Base-by-base conservation (phyloP, 2,329 filamentous ascomycete species). In the Aureobasidium zeae region DNA sequence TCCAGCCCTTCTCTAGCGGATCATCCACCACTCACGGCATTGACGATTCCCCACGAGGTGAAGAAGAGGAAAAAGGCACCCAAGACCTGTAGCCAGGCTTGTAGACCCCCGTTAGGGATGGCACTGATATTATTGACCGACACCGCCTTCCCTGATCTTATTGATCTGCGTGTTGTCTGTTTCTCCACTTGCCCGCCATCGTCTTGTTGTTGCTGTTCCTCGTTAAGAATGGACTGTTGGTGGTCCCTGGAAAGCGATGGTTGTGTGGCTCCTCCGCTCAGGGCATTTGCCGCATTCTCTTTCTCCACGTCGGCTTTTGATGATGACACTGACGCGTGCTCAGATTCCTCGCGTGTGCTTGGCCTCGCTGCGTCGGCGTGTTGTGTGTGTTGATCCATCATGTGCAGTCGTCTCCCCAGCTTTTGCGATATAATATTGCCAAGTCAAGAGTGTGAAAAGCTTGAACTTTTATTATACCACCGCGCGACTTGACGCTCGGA, bases 81-180 rank as follows among this genome's bases (percentile, higher is more conserved):
- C 0, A 68, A 41, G 3, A 71, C 67, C 45, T 71, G 68, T 36
- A 71, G 49, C 68, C 68, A 72, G 2, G 68, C 67, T 50, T 52
- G 51, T 1, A 62, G 26, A 0, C 68, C 68, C 12, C 68, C 68
- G 54, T 71, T 60, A 1, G 68, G 68, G 13, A 71, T 66, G 16
- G 55, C 56, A 12, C 56, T 57, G 20, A 64, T 56, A 53, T 69
- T 63, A 44, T 62, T 64, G 22, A 69, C 61, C 25, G 62, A 68
- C 4, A 52, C 54, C 33, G 56, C 57, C 7, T 53, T 53, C 8
- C 24, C 25, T 4, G 56, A 57, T 17, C 33, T 33, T 19, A 26
- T 13, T 5, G 55, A 57, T 13, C 33, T 41, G 12, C 12, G 28
- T 17, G 44, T 44, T 1, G 19, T 13, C 11, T 37, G 37, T 4